Evolutionary conservation across 345 rosid species (phyloP).

Genomic region (Eucalyptus marginata): DNA sequence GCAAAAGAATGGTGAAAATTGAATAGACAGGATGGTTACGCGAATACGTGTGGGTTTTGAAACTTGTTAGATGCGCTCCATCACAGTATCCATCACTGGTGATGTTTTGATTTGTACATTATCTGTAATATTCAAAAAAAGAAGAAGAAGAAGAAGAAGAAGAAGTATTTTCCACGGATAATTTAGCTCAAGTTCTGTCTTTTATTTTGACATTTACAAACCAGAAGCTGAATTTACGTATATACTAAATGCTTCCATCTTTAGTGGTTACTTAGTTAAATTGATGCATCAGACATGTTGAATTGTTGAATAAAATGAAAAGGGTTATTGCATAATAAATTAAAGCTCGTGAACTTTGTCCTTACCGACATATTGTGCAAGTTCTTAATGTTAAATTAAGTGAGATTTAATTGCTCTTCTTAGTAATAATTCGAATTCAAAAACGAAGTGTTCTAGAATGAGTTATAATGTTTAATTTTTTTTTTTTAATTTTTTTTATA

Average conservation of each 20-base stretch:
- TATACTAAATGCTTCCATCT: background rate
- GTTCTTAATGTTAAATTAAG: background rate
- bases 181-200: background rate
- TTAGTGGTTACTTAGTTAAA: background rate
- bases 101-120: background rate
- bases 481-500: background rate
- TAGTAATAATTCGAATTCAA: background rate
- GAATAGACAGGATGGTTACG: background rate
- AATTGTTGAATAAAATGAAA: background rate
- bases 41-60: background rate
- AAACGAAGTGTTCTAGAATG: background rate
- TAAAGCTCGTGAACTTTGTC: background rate
- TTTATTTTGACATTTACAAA: background rate
- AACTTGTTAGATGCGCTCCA: background rate
- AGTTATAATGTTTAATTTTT: background rate
- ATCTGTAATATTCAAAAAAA: background rate
- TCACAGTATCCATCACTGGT: background rate
- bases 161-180: background rate
- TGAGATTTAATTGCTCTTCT: background rate
- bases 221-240: background rate
- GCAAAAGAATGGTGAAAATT: background rate
- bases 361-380: background rate
- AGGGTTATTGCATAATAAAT: background rate
- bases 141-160: rapidly evolving
- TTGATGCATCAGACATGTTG: background rate